Evolutionary conservation across 441 rosid species (phyloP), one percentile per base, ranked within the genome.

Genomic region (Omphalea diandra): DNA sequence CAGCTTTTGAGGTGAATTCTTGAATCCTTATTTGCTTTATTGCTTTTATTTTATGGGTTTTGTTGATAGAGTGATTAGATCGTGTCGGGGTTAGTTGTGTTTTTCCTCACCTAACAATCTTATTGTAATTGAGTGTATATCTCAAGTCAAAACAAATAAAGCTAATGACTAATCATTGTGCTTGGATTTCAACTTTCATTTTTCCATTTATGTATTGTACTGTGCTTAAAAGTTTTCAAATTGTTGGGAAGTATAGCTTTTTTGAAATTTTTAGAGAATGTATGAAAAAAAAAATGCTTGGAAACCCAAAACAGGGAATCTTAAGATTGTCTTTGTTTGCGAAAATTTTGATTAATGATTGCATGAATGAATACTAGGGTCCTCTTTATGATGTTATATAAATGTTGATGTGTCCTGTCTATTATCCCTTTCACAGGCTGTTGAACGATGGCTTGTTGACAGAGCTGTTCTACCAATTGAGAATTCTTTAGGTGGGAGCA

Each of bases 401-500:
- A 71, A n/a, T 24, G 41, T 44, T 26, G 22, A 22, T 33, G n/a
- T 64, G 1, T 44, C 15, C 4, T 44, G 50, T 26, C 53, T 7
- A n/a, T 40, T 55, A 12, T 59, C 29, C 20, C 20, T 10, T 68
- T 41, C 5, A 31, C 79, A 93, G 98, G 88, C 99, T 57, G 98
- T 90, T 67, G 97, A 93, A 74, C 71, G 86, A 73, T 95, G 98
- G 99, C 83, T 91, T 69, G 99, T 93, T 58, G 98, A 93, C 71
- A 75, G 97, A 79, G 98, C 97, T 50, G 91, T 93, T 79, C 83
- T 91, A 69, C 98, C 98, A 0, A 89, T 93, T 59, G 98, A 93
- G 83, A 93, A 93, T 82, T 90, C 98, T 47, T 77, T 93, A 67
- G 98, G 97, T 49, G 98, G 98, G 70, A 93, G 98, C 82, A 93